phyloP scores from a whole-genome alignment of 371 early-diverging fungal species.

The Mucor circinelloides region DNA sequence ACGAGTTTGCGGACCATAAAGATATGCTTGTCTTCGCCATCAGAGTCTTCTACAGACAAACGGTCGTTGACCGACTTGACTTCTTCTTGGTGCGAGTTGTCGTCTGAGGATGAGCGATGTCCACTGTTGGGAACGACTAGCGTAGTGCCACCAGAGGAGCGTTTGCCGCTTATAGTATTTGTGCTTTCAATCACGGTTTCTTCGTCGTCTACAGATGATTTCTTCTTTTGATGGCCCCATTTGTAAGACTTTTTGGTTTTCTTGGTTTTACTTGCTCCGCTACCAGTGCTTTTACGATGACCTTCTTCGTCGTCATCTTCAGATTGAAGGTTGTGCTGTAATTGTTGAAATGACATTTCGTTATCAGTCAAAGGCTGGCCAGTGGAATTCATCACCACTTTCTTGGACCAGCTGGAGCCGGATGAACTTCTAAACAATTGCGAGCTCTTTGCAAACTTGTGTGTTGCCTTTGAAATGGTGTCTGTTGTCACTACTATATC shows the following conservation, averaged over 20 bases:
- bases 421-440: background rate
- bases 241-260: background rate
- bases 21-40: slow-evolving; percentile 34
- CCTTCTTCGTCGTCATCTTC: slow-evolving; percentile 4
- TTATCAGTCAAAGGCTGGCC: background rate
- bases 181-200: slow-evolving; percentile 14
- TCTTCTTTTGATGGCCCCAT: background rate
- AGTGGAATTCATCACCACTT: background rate
- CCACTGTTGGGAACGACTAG: background rate
- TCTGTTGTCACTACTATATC: slow-evolving; percentile 40
- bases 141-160: slow-evolving; percentile 4
- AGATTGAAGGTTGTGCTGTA: background rate
- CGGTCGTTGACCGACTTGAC: slow-evolving; percentile 1
- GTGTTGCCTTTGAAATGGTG: slow-evolving; percentile 15
- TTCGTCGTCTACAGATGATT: slow-evolving; percentile 3
- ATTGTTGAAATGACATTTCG: background rate
- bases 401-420: slow-evolving; percentile 2
- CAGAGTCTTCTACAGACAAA: slow-evolving; percentile 19
- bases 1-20: slow-evolving; percentile 33
- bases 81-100: slow-evolving; percentile 1
- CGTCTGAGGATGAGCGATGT: background rate
- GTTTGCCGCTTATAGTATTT: background rate
- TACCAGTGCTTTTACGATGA: background rate
- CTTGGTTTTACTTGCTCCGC: background rate
- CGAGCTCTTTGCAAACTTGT: background rate